Evolutionary conservation across 2,329 filamentous ascomycete species (phyloP).

Genomic region (Sclerotinia glacialis): DNA sequence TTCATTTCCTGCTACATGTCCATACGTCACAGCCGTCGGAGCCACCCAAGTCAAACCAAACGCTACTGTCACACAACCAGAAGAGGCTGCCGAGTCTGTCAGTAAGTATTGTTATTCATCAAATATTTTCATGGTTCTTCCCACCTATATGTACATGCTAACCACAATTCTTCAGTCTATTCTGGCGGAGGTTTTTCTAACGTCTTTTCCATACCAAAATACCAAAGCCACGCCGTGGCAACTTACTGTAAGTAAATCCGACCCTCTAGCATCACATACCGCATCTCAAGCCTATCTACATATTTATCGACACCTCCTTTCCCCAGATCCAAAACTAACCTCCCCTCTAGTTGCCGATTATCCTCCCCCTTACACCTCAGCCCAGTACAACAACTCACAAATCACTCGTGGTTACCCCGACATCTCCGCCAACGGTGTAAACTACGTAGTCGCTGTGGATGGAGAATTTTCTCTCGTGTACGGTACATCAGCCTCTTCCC

Average conservation of each 20-base stretch:
- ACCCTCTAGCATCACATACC: constrained; percentile 14
- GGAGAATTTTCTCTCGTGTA: constrained; percentile 45
- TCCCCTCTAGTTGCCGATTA: constrained; percentile 30
- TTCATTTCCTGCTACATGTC: constrained; percentile 47
- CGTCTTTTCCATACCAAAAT: constrained; percentile 48
- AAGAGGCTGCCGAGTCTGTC: constrained; percentile 47
- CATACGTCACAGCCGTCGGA: constrained; percentile 52
- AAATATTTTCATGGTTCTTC: neutral
- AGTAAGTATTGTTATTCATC: constrained; percentile 3
- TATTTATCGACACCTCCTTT: neutral
- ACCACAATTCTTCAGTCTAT: constrained; percentile 58
- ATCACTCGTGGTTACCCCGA: constrained; percentile 48
- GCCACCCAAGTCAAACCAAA: constrained; percentile 49
- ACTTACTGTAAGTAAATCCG: constrained; percentile 33
- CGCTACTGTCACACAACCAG: constrained; percentile 38
- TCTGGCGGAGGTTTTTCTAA: constrained; percentile 70
- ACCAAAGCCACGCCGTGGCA: constrained; percentile 42
- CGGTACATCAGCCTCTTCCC: constrained; percentile 49
- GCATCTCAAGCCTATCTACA: neutral
- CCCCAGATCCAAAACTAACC: constrained; percentile 35
- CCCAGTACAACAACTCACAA: constrained; percentile 48
- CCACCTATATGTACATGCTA: constrained; percentile 34
- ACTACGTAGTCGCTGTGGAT: constrained; percentile 45
- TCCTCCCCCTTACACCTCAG: constrained; percentile 36
- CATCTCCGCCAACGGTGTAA: constrained; percentile 45